Evolutionary conservation across 345 rosid genomes (phyloP).

Genomic region (Citrus reticulata): DNA sequence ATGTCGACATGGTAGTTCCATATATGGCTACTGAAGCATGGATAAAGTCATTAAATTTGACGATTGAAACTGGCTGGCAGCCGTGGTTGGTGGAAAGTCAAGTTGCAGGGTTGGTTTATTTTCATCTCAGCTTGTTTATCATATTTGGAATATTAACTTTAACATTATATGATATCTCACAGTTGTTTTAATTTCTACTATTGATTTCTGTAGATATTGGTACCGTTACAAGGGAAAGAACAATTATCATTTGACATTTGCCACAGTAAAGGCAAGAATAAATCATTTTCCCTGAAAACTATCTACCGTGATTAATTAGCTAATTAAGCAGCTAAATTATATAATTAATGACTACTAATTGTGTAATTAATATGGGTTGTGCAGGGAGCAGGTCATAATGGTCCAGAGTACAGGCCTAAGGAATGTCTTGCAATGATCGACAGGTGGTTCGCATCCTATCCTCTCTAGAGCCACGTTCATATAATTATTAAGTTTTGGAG

Average conservation of each 20-base stretch:
- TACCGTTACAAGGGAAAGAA: not conserved
- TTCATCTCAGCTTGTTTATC: too few relatives aligned
- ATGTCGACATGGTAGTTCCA: slow-evolving; percentile 34
- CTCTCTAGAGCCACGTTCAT: slow-evolving; percentile 9
- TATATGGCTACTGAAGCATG: slow-evolving; percentile 26
- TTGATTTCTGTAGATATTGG: not conserved
- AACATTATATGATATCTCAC: too few relatives aligned
- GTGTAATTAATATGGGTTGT: not conserved
- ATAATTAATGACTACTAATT: too few relatives aligned
- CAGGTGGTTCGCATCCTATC: slow-evolving; percentile 32
- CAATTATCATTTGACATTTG: slow-evolving; percentile 19
- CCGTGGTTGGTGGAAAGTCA: slow-evolving; percentile 32
- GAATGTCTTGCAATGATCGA: slow-evolving; percentile 30
- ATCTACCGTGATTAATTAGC: too few relatives aligned
- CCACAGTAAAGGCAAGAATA: slow-evolving; percentile 28
- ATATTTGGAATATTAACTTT: too few relatives aligned
- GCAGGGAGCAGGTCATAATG: slow-evolving; percentile 39
- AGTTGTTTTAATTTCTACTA: too few relatives aligned
- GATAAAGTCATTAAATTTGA: slow-evolving; percentile 9
- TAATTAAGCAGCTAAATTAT: too few relatives aligned
- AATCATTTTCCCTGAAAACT: too few relatives aligned
- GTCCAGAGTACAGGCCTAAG: slow-evolving; percentile 35
- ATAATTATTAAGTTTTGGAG: too few relatives aligned
- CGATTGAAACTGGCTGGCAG: slow-evolving; percentile 19
- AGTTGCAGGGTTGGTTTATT: slow-evolving; percentile 29